A percentile compares a stretch with the other conserved stretches of the same genome.
These are phyloP conservation scores for Thalassia testudinum DNA, from an alignment of 116 monocot genomes.

Conservation along the genomic window DNA sequence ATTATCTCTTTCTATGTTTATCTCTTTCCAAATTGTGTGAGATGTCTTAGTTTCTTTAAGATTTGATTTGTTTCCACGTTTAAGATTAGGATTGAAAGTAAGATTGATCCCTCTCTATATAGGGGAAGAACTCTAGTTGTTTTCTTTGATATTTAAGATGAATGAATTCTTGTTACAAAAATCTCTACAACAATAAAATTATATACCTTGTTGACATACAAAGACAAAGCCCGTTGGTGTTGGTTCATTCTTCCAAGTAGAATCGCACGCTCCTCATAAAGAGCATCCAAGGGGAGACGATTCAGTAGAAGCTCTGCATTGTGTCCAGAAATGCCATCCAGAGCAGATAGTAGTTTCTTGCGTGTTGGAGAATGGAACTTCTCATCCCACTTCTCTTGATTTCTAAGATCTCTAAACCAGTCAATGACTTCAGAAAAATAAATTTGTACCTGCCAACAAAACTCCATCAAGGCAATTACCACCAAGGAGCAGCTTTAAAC, in stretches of 20 bases:
- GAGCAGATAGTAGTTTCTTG: conserved; percentile 65
- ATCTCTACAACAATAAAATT: too few relatives aligned
- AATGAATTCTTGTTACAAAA: too few relatives aligned
- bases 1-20: too few relatives aligned
- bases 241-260: conserved; percentile 90
- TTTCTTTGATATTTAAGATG: too few relatives aligned
- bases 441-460: conserved; percentile 76
- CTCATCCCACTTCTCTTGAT: conserved; percentile 85
- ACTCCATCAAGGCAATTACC: neutral
- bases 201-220: conserved; percentile 92
- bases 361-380: conserved; percentile 56
- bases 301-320: conserved; percentile 61
- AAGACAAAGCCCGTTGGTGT: conserved; percentile 80
- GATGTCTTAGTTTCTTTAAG: too few relatives aligned
- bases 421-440: conserved; percentile 98
- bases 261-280: conserved; percentile 93
- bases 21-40: too few relatives aligned
- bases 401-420: conserved; percentile 65
- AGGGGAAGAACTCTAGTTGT: too few relatives aligned
- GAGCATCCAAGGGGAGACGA: conserved; percentile 69
- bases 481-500: neutral
- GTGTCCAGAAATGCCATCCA: conserved; percentile 62
- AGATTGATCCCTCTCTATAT: too few relatives aligned
- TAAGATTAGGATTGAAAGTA: too few relatives aligned
- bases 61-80: too few relatives aligned